phyloP scores from a whole-genome alignment of 1,284 basidiomycete species.

The Apiotrichum veenhuisii region DNA sequence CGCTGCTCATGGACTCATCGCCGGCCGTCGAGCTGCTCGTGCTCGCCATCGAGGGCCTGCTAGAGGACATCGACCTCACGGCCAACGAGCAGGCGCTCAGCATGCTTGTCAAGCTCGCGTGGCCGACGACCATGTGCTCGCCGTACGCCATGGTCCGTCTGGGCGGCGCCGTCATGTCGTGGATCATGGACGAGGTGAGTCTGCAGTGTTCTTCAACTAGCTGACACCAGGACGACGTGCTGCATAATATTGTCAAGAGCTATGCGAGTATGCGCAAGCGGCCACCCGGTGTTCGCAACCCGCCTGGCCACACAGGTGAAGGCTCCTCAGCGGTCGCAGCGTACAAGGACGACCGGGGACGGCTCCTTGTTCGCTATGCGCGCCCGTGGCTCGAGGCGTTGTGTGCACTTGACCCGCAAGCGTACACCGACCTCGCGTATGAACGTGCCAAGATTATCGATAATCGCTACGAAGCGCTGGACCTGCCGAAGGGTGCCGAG shows the following conservation, averaged over 20 bases:
- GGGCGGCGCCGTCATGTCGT: constrained; percentile 52
- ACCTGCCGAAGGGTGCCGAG: constrained; percentile 16
- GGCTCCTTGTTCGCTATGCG: constrained; percentile 59
- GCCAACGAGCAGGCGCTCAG: constrained; percentile 69
- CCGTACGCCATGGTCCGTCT: constrained; percentile 57
- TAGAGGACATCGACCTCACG: constrained; percentile 65
- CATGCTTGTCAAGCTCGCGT: constrained; percentile 61
- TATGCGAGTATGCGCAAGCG: constrained; percentile 34
- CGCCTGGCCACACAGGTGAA: constrained; percentile 49
- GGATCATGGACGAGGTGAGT: constrained; percentile 58
- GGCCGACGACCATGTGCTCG: constrained; percentile 67
- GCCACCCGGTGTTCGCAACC: constrained; percentile 63
- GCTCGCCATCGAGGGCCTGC: constrained; percentile 64
- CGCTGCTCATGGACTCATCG: constrained; percentile 65
- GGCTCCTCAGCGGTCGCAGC: constrained; percentile 49
- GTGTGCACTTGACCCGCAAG: constrained; percentile 57
- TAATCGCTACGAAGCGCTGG: constrained; percentile 10
- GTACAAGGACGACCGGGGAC: constrained; percentile 59
- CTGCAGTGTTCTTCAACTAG: too few relatives aligned
- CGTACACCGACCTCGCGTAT: constrained; percentile 48
- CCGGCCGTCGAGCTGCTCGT: constrained; percentile 67
- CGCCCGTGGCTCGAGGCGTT: constrained; percentile 62
- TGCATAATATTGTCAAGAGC: constrained; percentile 34
- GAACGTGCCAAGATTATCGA: constrained; percentile 29
- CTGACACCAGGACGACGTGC: constrained; percentile 28